Conservation (phyloP, 2,329 filamentous ascomycete genomes). For the Knufia petricola region DNA sequence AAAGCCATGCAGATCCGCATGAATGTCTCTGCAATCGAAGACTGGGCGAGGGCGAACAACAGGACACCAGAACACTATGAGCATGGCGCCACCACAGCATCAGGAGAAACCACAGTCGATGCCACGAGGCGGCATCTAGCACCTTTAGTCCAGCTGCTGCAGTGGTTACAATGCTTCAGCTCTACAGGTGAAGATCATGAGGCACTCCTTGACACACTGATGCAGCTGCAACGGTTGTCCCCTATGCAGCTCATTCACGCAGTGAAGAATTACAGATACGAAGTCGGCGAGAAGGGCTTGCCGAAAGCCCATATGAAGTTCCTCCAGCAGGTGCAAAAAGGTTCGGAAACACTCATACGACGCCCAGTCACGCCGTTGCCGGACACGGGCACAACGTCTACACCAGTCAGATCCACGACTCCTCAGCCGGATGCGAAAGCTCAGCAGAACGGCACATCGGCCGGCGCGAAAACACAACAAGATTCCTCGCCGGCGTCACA, state of each 20-base stretch:
- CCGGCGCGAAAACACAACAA: slow-evolving; percentile 11
- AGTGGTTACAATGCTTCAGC: slow-evolving; percentile 97
- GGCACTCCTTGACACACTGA: slow-evolving; percentile 74
- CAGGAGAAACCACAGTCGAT: slow-evolving; percentile 79
- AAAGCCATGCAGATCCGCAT: slow-evolving; percentile 99
- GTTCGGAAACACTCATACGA: slow-evolving; percentile 44
- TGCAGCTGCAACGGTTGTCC: slow-evolving; percentile 75
- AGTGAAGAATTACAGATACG: slow-evolving; percentile 83
- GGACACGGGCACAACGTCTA: slow-evolving; percentile 15
- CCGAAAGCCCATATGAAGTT: slow-evolving; percentile 84
- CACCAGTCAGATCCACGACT: slow-evolving; percentile 12
- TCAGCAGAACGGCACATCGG: slow-evolving; percentile 5
- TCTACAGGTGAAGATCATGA: slow-evolving; percentile 85
- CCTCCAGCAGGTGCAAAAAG: slow-evolving; percentile 67
- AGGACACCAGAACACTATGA: slow-evolving; percentile 92
- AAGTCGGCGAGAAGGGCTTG: slow-evolving; percentile 88
- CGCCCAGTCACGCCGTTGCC: slow-evolving; percentile 41
- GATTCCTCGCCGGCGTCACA: slow-evolving; percentile 13
- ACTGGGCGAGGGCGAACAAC: slow-evolving; percentile 92
- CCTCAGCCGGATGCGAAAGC: slow-evolving; percentile 7
- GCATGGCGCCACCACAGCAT: slow-evolving; percentile 73
- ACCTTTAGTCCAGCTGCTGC: slow-evolving; percentile 83
- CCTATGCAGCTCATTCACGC: slow-evolving; percentile 85
- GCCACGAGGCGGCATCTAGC: slow-evolving; percentile 74
- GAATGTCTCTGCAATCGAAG: slow-evolving; percentile 91